phyloP scores from a whole-genome alignment of 352 stramenopile species.

The Vaucheria bursata region DNA sequence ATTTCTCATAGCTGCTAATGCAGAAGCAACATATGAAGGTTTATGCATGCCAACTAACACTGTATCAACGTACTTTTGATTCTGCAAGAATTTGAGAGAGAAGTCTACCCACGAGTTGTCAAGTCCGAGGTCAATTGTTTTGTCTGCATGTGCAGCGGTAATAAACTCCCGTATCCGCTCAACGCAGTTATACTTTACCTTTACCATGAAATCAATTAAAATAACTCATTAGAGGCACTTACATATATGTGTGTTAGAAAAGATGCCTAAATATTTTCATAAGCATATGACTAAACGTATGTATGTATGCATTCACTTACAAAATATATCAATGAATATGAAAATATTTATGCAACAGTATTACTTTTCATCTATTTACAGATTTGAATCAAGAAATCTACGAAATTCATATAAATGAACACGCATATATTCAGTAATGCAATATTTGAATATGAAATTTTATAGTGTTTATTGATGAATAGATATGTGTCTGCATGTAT shows the following conservation, averaged over 20 bases:
- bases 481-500: no score
- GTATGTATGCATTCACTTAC: neutral
- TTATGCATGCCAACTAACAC: neutral
- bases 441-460: no score
- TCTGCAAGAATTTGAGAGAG: neutral
- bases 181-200: neutral
- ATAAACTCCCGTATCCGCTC: neutral
- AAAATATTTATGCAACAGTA: neutral
- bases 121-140: neutral
- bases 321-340: neutral
- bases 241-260: neutral
- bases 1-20: no score
- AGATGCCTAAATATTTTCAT: neutral
- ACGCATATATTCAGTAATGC: no score
- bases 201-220: neutral
- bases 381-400: no score
- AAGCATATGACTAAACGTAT: neutral
- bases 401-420: no score
- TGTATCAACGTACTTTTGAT: neutral
- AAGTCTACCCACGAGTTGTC: neutral
- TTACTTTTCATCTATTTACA: no score
- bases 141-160: neutral
- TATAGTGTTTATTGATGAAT: no score
- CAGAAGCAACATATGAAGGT: neutral
- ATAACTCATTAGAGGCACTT: neutral